Evolutionary conservation across 495 filamentous ascomycete species (phyloP).

Genomic region (Lasiosphaeris hirsuta): DNA sequence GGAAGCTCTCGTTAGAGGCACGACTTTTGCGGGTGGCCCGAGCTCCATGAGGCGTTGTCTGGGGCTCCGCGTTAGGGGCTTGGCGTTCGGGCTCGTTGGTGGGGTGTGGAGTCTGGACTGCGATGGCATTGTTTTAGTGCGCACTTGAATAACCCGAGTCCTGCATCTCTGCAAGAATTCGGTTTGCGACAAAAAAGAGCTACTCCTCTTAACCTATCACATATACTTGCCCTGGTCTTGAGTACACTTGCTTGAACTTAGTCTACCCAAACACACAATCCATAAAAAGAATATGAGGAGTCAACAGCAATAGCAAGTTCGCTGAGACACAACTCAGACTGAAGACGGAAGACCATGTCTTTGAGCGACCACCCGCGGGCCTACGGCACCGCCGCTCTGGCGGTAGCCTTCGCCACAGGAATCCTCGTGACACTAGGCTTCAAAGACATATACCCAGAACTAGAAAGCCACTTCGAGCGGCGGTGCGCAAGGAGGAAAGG

Average conservation of each 20-base stretch:
- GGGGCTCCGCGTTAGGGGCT: not conserved
- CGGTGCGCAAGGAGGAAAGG: slow-evolving; percentile 1
- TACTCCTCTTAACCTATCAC: not conserved
- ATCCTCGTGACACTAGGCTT: slow-evolving; percentile 67
- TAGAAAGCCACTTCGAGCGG: slow-evolving; percentile 59
- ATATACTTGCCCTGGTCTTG: not conserved
- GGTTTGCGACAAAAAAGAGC: not conserved
- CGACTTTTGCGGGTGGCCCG: slow-evolving; percentile 27
- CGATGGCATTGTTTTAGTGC: slow-evolving; percentile 23
- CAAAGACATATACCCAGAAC: slow-evolving; percentile 70
- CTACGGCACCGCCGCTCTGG: slow-evolving; percentile 56
- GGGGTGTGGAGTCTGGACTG: not conserved
- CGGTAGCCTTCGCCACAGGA: slow-evolving; percentile 70
- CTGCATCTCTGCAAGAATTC: no score
- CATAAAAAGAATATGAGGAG: no score
- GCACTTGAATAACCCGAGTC: no score
- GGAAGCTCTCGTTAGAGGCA: slow-evolving; percentile 3
- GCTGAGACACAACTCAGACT: not conserved
- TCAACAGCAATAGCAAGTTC: not conserved
- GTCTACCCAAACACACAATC: no score
- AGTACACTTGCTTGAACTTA: no score
- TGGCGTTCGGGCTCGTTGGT: no score
- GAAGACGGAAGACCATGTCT: slow-evolving; percentile 37
- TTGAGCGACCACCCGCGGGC: slow-evolving; percentile 52
- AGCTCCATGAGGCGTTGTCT: slow-evolving; percentile 20